A percentile compares a stretch with the other conserved stretches of the same genome.
phyloP scores from a whole-genome alignment of 2,329 filamentous ascomycete genomes.

The Alternaria consortialis region DNA sequence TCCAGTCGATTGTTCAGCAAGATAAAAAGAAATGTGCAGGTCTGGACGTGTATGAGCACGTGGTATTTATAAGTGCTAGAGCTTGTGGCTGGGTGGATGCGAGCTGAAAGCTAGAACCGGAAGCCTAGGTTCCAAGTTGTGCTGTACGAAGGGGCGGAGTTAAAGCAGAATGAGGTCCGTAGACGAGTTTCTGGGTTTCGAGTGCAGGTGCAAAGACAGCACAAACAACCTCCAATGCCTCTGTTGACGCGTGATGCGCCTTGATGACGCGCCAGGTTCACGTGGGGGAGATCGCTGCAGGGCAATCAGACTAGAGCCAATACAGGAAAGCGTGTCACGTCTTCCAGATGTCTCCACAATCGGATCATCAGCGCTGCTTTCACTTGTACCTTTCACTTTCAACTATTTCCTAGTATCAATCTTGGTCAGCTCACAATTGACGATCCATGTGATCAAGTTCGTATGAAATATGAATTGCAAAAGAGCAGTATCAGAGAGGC shows the following conservation, averaged over 20 bases:
- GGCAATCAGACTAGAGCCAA: slow-evolving; percentile 9
- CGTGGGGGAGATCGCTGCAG: slow-evolving; percentile 6
- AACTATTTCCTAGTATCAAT: neutral
- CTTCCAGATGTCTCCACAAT: neutral
- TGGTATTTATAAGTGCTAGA: slow-evolving; percentile 1
- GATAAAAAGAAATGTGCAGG: neutral
- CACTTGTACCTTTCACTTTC: neutral
- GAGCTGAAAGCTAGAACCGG: neutral
- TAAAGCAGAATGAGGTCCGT: neutral
- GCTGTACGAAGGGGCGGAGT: neutral
- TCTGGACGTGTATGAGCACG: neutral
- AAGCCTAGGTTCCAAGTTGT: neutral
- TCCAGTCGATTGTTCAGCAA: neutral
- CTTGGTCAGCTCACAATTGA: neutral
- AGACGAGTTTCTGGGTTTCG: neutral
- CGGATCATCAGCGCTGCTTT: neutral
- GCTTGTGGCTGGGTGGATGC: slow-evolving; percentile 5
- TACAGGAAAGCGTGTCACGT: neutral
- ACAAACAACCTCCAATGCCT: neutral
- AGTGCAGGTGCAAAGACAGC: neutral
- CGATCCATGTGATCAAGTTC: neutral
- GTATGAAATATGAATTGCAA: neutral
- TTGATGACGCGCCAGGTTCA: slow-evolving; percentile 19
- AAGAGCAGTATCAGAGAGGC: neutral
- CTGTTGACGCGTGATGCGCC: slow-evolving; percentile 14